Base-by-base conservation (phyloP, 129 eudicot genomes). In the Artemisia annua region DNA sequence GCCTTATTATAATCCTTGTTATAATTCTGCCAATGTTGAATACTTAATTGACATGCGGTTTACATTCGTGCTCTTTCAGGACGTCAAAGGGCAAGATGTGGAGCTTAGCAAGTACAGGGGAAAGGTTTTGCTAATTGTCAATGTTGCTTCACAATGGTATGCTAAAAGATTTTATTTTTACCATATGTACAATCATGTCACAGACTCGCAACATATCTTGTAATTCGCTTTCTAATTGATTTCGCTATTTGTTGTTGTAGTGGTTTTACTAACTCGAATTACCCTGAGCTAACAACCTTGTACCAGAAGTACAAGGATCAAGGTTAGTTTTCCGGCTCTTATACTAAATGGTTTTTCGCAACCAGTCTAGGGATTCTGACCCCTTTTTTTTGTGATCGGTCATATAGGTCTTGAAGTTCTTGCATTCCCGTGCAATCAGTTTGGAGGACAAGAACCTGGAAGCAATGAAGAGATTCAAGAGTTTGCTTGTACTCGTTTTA, bases 371-470 rank as follows among this genome's bases (percentile, higher is more conserved):
- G 65, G 67, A 63, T 46, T 54, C 4, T 57, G 12, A 71, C 4
- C 0, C 11, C 13, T 18, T 1, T 55, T 67, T 16, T 65, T 4
- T 52, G 4, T 18, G 39, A 57, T 63, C 39, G 0, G 15, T 48
- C 6, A 51, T 80, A 48, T 76, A 93, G 98, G 98, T n/a, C 54
- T 90, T 32, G 97, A 93, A 91, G 75, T 93, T 73, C 89, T 93
- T 63, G 98, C 98, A n/a, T 93, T 93, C 63, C 98, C 98, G 2
- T 89, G 98, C 89, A 93, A 93, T 78, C 98, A 93, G 77, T 93
- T 93, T 83, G 96, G 92, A 13, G 86, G 86, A 39, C 95, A 93
- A 75, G 98, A 93, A 82, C 98, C 98, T 39, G 98, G 98, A 19
- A 82, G 68, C 67, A 93, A 90, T 72, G 91, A 89, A 84, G 83